Base-by-base conservation (phyloP, 345 rosid species). In the Eucalyptus curtisii region DNA sequence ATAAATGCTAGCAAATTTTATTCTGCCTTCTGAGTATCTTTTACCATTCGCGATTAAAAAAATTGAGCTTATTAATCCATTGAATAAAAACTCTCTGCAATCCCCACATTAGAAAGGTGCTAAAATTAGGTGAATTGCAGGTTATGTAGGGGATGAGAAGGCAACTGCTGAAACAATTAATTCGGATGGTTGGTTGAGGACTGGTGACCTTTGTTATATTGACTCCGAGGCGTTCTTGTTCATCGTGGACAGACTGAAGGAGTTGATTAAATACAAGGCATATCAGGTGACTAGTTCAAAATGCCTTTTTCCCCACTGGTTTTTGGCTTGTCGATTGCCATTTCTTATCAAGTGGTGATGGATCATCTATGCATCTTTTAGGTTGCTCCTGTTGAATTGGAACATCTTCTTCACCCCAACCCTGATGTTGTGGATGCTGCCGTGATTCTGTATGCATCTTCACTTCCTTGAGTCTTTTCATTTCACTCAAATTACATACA, bases 301-400 rank as follows among this genome's bases (percentile, higher is more conserved):
- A 22, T 50, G 53, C 22, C 87, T 44, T 49, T 88, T 55, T 42
- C 8, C 11, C 6, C 6, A 30, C 2, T 16, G 19, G 8, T 79
- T 40, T 85, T 20, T 33, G 13, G 59, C 42, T 15, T 14, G 20
- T 45, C n/a, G 7, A 30, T 8, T 76, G 76, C 31, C 71, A 11
- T 53, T 5, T 20, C 85, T 61, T 49, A 30, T 45, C 48, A 17
- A 6, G 33, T 30, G 40, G 13, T 24, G 57, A 33, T 13, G 2
- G 86, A 85, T 85, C 53, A 14, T 8, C 66, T 22, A 53, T 42
- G 45, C 80, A 76, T 85, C 49, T 85, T 90, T 49, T 91, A 97
- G 99, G 98, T 97, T 85, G 96, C 99, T 40, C 99, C 99, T 10
- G 98, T 93, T 81, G 99, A 97, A 87, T 86, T 97, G 95, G 99